Percentiles rank a stretch among this genome's conserved stretches.
phyloP scores from a whole-genome alignment of 331 rosid species.

The Acacia pycnantha region DNA sequence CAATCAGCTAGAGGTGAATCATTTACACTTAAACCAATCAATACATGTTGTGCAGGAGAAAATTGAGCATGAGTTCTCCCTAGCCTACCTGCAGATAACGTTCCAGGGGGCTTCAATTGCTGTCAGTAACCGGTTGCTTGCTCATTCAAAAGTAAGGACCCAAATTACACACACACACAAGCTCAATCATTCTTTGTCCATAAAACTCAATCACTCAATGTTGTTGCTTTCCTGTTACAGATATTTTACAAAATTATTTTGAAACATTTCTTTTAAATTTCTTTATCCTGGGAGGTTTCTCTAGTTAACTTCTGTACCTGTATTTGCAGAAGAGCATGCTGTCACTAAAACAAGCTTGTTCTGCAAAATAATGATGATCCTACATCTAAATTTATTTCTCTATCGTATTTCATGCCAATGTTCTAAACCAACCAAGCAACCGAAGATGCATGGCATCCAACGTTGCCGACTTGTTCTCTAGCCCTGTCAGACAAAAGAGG shows the following conservation, averaged over 20 bases:
- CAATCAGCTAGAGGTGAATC: background rate
- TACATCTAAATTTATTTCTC: background rate
- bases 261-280: background rate
- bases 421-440: slow-evolving; percentile 80
- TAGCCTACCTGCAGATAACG: background rate
- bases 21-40: slow-evolving; percentile 3
- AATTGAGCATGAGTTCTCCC: background rate
- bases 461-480: slow-evolving; percentile 80
- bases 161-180: too few species aligned
- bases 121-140: background rate
- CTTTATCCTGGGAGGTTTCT: background rate
- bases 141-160: background rate
- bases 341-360: background rate
- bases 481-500: slow-evolving; percentile 46
- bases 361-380: background rate
- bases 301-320: background rate
- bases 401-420: slow-evolving; percentile 57
- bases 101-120: background rate
- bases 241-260: background rate
- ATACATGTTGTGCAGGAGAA: background rate
- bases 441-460: slow-evolving; percentile 76
- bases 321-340: slow-evolving; percentile 8
- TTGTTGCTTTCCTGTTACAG: background rate
- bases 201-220: background rate
- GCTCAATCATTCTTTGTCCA: too few species aligned